Evolutionary conservation across 495 filamentous ascomycete species (phyloP), one percentile per base, ranked within the genome.

Genomic region (Cryomyces minteri): DNA sequence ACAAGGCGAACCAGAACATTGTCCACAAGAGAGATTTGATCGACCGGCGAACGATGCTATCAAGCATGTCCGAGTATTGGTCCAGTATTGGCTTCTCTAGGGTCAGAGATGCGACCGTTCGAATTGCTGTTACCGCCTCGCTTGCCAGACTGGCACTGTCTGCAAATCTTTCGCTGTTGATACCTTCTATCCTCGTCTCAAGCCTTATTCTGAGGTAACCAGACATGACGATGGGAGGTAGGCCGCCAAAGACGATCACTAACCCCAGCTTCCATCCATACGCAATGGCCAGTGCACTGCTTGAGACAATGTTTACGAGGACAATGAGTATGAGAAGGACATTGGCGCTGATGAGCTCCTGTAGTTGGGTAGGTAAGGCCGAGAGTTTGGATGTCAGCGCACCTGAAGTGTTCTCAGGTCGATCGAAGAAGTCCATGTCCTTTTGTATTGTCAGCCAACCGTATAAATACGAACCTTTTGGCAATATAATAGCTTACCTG

Each of bases 191-290:
- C 43, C 62, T 59, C 32, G 65, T 63, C 54, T 76, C 71, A 30
- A 74, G 66, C 4, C 67, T 58, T 10, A 77, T 58, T 6, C 67
- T 62, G 47, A 69, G 62, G 51, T 70, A 75, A 9, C 68, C 70
- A 28, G 36, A 49, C 0, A 66, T 63, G 0, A 66, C 67, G 40
- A 63, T 63, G 14, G 73, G 40, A 4, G 46, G 46, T 12, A 48
- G 31, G 25, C 32, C 40, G 12, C 40, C 32, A 18, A 48, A 48
- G 4, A 40, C 30, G 33, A 48, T 36, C 40, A 42, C 32, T 31
- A 48, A 38, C 37, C 46, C 46, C 8, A 48, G 41, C 46, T 48
- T 48, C 46, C 46, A 48, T 36, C 46, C 46, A 43, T 8, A 32
- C 25, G 40, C 40, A 31, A 48, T 43, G 18, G 40, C 46, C 10